Conservation (phyloP, 1,139 yeast species). For the Geotrichum europaeum region DNA sequence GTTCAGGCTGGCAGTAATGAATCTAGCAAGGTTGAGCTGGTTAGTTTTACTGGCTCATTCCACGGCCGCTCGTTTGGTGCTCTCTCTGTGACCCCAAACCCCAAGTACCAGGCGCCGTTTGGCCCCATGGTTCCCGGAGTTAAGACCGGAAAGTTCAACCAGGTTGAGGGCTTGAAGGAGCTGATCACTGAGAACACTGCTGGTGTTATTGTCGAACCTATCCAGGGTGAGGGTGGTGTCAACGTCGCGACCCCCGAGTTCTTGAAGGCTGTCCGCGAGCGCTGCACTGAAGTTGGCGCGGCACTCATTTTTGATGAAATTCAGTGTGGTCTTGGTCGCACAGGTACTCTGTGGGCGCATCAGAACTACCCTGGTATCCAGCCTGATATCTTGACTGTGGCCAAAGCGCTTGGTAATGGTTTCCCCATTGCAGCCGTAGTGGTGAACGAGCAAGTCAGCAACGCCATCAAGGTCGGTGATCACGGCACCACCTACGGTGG, state of each 20-base stretch:
- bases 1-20: conserved; percentile 44
- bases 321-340: conserved; percentile 92
- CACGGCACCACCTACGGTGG: conserved; percentile 99
- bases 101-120: conserved; percentile 87
- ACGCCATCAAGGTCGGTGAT: conserved; percentile 75
- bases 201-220: conserved; percentile 92
- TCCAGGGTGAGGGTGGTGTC: conserved; percentile 98
- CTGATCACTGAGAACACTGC: conserved; percentile 70
- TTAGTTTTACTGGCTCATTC: conserved; percentile 82
- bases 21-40: conserved; percentile 44
- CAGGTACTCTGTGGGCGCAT: conserved; percentile 95
- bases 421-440: conserved; percentile 94
- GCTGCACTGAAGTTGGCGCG: conserved; percentile 67
- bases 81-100: conserved; percentile 82
- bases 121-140: conserved; percentile 87
- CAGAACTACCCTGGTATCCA: conserved; percentile 66
- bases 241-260: conserved; percentile 60
- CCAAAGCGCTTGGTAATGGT: conserved; percentile 97
- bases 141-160: conserved; percentile 53
- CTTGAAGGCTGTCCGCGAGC: conserved; percentile 54
- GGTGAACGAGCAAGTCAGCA: conserved; percentile 73
- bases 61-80: conserved; percentile 97
- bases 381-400: conserved; percentile 90
- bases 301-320: conserved; percentile 88
- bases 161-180: conserved; percentile 51